Conservation (phyloP, 2,329 filamentous ascomycete genomes). For the Onygena corvina region DNA sequence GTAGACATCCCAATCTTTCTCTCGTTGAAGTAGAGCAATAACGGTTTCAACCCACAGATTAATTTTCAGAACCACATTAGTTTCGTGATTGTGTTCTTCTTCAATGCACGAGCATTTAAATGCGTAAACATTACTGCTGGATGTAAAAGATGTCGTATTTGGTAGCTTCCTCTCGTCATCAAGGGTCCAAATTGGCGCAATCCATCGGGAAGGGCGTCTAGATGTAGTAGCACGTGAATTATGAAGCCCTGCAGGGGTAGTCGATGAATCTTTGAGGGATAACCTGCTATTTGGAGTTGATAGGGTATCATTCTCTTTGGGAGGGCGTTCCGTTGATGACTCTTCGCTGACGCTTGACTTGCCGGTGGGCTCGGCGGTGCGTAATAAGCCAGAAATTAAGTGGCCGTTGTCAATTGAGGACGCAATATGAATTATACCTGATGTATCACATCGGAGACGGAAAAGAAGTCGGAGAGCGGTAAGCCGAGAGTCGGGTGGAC, state of each 20-base stretch:
- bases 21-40: slow-evolving; percentile 59
- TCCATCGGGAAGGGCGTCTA: slow-evolving; percentile 27
- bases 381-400: slow-evolving; percentile 59
- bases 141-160: slow-evolving; percentile 38
- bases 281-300: slow-evolving; percentile 22
- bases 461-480: slow-evolving; percentile 69
- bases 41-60: slow-evolving; percentile 65
- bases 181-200: slow-evolving; percentile 45
- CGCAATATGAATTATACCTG: slow-evolving; percentile 61
- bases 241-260: slow-evolving; percentile 23
- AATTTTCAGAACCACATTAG: slow-evolving; percentile 45
- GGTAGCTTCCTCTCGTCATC: slow-evolving; percentile 43
- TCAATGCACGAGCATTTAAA: slow-evolving; percentile 31
- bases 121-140: slow-evolving; percentile 42
- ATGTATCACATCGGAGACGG: slow-evolving; percentile 69
- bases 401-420: slow-evolving; percentile 58
- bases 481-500: slow-evolving; percentile 57
- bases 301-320: slow-evolving; percentile 27
- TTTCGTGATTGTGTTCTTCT: slow-evolving; percentile 20
- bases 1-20: slow-evolving; percentile 81
- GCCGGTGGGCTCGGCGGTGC: slow-evolving; percentile 45
- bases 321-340: slow-evolving; percentile 25
- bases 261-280: slow-evolving; percentile 24
- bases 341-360: slow-evolving; percentile 35
- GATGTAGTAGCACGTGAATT: slow-evolving; percentile 25